Base-by-base conservation (phyloP, 192 early-diverging fungal genomes). In the Polychytrium aggregatum region DNA sequence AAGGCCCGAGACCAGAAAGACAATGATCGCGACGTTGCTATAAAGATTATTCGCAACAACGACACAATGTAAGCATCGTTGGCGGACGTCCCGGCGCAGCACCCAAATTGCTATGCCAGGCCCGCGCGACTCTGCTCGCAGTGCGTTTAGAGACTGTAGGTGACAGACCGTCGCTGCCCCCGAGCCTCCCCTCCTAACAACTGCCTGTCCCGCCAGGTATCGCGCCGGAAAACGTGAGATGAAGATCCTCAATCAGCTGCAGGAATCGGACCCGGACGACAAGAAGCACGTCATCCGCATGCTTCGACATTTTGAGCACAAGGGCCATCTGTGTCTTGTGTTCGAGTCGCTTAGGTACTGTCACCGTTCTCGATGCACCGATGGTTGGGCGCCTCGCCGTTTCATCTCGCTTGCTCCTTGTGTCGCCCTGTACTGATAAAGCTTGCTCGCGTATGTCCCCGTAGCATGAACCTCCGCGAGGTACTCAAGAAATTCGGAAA, bases 41-140 rank as follows among this genome's bases (percentile, higher is more conserved):
- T 98, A 51, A 98, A 98, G 64, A 72, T 98, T 25, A 84, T 96
- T 48, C 84, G 95, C 2, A 92, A 84, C 62, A 97, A 97, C 63
- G 92, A 93, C 48, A 79, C 77, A 17, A 97, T 91, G 89, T 82
- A 67, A 37, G 40, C 21, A 13, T 1, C 20, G 54, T 42, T 49
- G 2, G 0, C n/a, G n/a, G n/a, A n/a, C n/a, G n/a, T n/a, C n/a
- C n/a, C n/a, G n/a, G n/a, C n/a, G n/a, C 1, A n/a, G n/a, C n/a
- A n/a, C n/a, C n/a, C n/a, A n/a, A n/a, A n/a, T n/a, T n/a, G n/a
- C n/a, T n/a, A n/a, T n/a, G n/a, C n/a, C n/a, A n/a, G n/a, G n/a
- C n/a, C n/a, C n/a, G n/a, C n/a, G n/a, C n/a, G n/a, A n/a, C n/a
- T n/a, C n/a, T n/a, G n/a, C n/a, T n/a, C n/a, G n/a, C n/a, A n/a